Conservation (phyloP, 177 flowering plant species). For the Vitis hybrid region DNA sequence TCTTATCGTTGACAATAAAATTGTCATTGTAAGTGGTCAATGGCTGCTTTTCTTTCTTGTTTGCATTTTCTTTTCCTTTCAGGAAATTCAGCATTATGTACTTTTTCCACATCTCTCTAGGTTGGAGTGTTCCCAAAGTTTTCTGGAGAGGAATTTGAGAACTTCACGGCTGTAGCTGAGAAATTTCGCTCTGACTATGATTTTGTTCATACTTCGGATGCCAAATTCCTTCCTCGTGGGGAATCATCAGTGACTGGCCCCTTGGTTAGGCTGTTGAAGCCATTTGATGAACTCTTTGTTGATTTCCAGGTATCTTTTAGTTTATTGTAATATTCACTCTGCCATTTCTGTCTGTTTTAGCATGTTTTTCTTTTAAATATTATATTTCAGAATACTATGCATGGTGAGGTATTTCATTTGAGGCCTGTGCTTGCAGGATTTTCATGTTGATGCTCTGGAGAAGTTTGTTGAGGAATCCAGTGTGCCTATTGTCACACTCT, state of each 20-base stretch:
- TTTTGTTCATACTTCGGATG: slow-evolving; percentile 79
- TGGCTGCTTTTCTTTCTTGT: neutral
- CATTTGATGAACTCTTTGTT: slow-evolving; percentile 90
- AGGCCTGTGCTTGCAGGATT: slow-evolving; percentile 50
- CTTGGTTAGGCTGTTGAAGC: slow-evolving; percentile 76
- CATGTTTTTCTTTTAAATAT: neutral
- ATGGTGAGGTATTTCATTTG: neutral
- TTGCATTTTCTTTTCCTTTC: neutral
- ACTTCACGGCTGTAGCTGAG: slow-evolving; percentile 64
- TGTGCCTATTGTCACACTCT: slow-evolving; percentile 62
- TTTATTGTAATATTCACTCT: neutral
- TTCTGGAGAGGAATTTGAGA: slow-evolving; percentile 80
- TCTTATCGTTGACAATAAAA: slow-evolving; percentile 51
- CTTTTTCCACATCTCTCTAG: slow-evolving; percentile 29
- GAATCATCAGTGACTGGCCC: slow-evolving; percentile 70
- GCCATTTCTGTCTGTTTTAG: neutral
- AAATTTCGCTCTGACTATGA: slow-evolving; percentile 86
- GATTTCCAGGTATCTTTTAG: slow-evolving; percentile 63
- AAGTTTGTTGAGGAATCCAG: slow-evolving; percentile 79
- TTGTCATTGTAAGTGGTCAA: slow-evolving; percentile 58
- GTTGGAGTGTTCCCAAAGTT: slow-evolving; percentile 89
- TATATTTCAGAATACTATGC: neutral
- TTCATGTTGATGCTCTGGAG: slow-evolving; percentile 61
- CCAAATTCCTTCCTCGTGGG: slow-evolving; percentile 81
- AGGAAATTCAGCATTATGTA: neutral